Percentiles rank a stretch among this genome's conserved stretches.
Evolutionary conservation across 208 protist genomes (phyloP).

Genomic region (Sergeia podlipaevii): DNA sequence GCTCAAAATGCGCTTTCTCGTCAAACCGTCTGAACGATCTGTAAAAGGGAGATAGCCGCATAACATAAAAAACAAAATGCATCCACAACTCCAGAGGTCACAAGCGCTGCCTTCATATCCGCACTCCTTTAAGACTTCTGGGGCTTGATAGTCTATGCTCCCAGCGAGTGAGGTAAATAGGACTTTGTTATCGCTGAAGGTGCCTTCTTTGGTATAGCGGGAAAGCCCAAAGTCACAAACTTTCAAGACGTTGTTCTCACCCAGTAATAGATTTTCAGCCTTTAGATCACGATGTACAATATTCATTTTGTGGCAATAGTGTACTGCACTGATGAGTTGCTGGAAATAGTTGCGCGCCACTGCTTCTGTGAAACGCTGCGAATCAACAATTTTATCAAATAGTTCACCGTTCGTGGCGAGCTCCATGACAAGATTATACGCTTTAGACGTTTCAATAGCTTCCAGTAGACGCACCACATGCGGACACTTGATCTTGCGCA

Average conservation of each 20-base stretch:
- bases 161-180: slow-evolving; percentile 82
- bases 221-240: slow-evolving; percentile 93
- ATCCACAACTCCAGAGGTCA: slow-evolving; percentile 97
- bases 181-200: slow-evolving; percentile 57
- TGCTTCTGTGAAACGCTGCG: slow-evolving; percentile 73
- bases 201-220: slow-evolving; percentile 80
- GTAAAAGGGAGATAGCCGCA: slow-evolving; percentile 97
- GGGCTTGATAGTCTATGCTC: slow-evolving; percentile 89
- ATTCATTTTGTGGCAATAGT: slow-evolving; percentile 90
- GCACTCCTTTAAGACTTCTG: slow-evolving; percentile 82
- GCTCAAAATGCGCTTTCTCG: slow-evolving; percentile 80
- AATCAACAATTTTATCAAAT: slow-evolving; percentile 96
- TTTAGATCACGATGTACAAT: slow-evolving; percentile 94
- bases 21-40: slow-evolving; percentile 76
- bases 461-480: slow-evolving; percentile 94
- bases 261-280: slow-evolving; percentile 91
- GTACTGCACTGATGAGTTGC: slow-evolving; percentile 88
- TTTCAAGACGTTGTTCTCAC: slow-evolving; percentile 77
- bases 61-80: slow-evolving; percentile 98
- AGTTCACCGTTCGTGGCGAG: slow-evolving; percentile 97
- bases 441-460: slow-evolving; percentile 95
- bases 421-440: slow-evolving; percentile 98
- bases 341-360: slow-evolving; percentile 88
- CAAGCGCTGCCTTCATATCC: slow-evolving; percentile 93
- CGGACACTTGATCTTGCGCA: slow-evolving; percentile 95